These are phyloP conservation scores for Eucalyptus brandiana DNA, from an alignment of 345 rosid species.

Conservation along the genomic window DNA sequence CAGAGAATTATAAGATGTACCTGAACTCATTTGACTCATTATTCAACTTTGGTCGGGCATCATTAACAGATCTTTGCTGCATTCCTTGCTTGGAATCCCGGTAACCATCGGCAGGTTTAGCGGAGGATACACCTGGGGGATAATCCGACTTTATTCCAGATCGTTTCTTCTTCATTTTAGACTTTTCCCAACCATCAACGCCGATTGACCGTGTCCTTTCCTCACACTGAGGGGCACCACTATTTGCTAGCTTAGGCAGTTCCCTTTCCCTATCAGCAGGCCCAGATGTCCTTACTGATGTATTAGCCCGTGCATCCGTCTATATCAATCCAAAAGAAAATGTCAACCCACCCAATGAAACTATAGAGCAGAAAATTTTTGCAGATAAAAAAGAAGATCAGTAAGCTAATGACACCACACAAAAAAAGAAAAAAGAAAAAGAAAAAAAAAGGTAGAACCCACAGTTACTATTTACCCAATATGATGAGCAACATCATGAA, in stretches of 20 bases:
- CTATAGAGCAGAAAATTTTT: not conserved
- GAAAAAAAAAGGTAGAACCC: not conserved
- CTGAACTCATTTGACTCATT: slow-evolving; percentile 71
- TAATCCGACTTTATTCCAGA: slow-evolving; percentile 69
- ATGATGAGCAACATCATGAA: not conserved
- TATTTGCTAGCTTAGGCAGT: slow-evolving; percentile 42
- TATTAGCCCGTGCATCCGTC: slow-evolving; percentile 66
- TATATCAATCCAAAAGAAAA: slow-evolving; percentile 18
- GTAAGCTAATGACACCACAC: not conserved
- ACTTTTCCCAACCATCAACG: slow-evolving; percentile 89
- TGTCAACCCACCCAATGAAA: not conserved
- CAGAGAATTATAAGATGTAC: slow-evolving; percentile 11
- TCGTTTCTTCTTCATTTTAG: slow-evolving; percentile 87
- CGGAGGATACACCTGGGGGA: slow-evolving; percentile 32
- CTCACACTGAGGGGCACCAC: slow-evolving; percentile 49
- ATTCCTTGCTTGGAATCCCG: slow-evolving; percentile 70
- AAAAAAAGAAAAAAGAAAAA: not conserved
- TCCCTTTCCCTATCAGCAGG: slow-evolving; percentile 72
- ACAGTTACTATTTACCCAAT: not conserved
- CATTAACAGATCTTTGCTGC: slow-evolving; percentile 44
- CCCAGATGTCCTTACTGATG: slow-evolving; percentile 49
- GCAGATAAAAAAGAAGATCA: not conserved
- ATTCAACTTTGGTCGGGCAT: slow-evolving; percentile 53
- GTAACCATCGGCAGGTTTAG: slow-evolving; percentile 52
- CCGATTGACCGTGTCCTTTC: slow-evolving; percentile 60